Evolutionary conservation across 2,329 filamentous ascomycete species (phyloP).

Genomic region (Botryotinia calthae): DNA sequence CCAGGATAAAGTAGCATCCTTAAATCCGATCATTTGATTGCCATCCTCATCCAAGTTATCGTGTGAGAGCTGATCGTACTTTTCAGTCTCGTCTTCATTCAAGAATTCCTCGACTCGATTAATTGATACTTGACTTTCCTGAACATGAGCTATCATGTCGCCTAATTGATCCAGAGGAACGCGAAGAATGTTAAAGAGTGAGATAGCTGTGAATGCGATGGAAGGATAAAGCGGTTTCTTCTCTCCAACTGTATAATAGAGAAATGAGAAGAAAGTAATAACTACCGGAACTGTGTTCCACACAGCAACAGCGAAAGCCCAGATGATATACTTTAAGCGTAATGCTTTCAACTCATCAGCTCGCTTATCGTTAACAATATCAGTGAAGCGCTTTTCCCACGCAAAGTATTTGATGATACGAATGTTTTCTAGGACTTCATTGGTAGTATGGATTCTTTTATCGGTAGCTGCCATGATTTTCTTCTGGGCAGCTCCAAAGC

Average conservation of each 20-base stretch:
- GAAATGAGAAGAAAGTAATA: constrained; percentile 95
- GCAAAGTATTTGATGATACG: constrained; percentile 99
- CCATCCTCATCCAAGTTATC: constrained; percentile 68
- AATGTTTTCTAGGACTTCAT: constrained; percentile 95
- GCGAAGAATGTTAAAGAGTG: constrained; percentile 89
- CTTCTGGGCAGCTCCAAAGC: constrained; percentile 84
- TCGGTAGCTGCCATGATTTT: constrained; percentile 90
- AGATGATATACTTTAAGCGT: constrained; percentile 81
- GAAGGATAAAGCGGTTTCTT: constrained; percentile 87
- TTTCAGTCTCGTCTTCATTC: constrained; percentile 90
- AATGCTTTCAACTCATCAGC: constrained; percentile 73
- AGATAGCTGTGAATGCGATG: constrained; percentile 92
- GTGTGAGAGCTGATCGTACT: constrained; percentile 78
- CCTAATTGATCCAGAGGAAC: constrained; percentile 93
- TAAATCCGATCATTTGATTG: constrained; percentile 77
- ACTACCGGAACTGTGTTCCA: constrained; percentile 96
- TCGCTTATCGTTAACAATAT: constrained; percentile 86
- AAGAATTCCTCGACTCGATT: constrained; percentile 95
- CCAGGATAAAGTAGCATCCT: constrained; percentile 85
- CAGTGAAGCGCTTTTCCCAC: constrained; percentile 90
- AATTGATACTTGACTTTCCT: constrained; percentile 94
- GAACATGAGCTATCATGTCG: constrained; percentile 97
- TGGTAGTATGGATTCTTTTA: constrained; percentile 92
- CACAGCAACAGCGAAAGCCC: constrained; percentile 86
- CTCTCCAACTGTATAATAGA: constrained; percentile 88